Evolutionary conservation across 1,284 basidiomycete genomes (phyloP).

Genomic region (Moesziomyces sp.): DNA sequence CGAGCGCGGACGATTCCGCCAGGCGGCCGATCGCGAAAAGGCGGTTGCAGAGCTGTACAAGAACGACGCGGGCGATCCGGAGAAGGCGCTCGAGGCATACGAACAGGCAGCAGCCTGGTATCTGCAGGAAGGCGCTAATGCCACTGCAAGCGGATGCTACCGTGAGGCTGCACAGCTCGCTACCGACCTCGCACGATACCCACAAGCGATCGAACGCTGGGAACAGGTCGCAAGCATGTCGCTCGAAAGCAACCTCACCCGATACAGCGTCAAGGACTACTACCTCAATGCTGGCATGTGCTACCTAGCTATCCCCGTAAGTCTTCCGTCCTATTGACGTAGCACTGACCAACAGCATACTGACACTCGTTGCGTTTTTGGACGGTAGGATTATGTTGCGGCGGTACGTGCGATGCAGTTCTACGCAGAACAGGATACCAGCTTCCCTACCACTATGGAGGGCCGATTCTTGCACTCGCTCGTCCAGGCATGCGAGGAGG

Average conservation of each 20-base stretch:
- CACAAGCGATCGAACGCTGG: constrained; percentile 86
- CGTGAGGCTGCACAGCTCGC: constrained; percentile 96
- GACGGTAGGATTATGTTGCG: constrained; percentile 58
- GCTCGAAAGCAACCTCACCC: constrained; percentile 85
- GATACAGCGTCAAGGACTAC: constrained; percentile 98
- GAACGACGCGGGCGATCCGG: constrained; percentile 77
- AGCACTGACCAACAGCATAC: not conserved
- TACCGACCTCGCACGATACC: constrained; percentile 86
- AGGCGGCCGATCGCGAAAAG: constrained; percentile 94
- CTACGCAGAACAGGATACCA: constrained; percentile 64
- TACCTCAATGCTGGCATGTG: constrained; percentile 90
- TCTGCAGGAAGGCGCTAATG: constrained; percentile 91
- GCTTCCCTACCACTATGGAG: constrained; percentile 65
- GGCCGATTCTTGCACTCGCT: constrained; percentile 64
- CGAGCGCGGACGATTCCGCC: constrained; percentile 87
- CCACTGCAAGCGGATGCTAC: constrained; percentile 93
- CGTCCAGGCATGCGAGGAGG: constrained; percentile 61
- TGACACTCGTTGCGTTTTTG: not conserved
- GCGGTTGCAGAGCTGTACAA: constrained; percentile 89
- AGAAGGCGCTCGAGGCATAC: constrained; percentile 87
- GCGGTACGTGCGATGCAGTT: constrained; percentile 64
- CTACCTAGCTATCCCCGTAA: constrained; percentile 85
- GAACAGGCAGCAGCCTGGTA: constrained; percentile 98
- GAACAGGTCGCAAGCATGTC: constrained; percentile 90
- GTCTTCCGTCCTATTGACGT: constrained; percentile 62